Evolutionary conservation across 306 rosid species (phyloP).

Genomic region (Glycyrrhiza uralensis): DNA sequence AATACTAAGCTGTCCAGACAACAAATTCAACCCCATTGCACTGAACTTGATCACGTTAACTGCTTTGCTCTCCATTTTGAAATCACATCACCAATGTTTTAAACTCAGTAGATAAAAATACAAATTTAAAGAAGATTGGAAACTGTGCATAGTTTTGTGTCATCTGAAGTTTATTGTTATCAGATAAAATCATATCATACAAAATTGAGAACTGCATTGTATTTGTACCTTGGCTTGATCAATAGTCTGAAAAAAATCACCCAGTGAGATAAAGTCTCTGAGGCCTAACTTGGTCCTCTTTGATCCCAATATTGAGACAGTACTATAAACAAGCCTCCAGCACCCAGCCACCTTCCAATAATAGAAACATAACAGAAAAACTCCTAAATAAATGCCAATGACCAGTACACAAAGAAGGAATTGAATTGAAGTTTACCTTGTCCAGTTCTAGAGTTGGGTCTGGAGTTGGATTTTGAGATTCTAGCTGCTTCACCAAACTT

Average conservation of each 20-base stretch:
- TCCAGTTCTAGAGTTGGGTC: constrained; percentile 56
- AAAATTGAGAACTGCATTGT: not conserved
- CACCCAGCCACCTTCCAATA: constrained; percentile 56
- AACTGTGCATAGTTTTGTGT: not conserved
- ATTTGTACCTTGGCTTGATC: constrained; percentile 60
- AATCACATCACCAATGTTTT: constrained; percentile 24
- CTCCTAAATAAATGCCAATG: not conserved
- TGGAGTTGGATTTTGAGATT: constrained; percentile 75
- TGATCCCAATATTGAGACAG: constrained; percentile 74
- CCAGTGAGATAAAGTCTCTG: constrained; percentile 78
- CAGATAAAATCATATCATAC: not conserved
- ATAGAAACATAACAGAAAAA: not conserved
- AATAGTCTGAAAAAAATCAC: constrained; percentile 69
- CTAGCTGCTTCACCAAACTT: constrained; percentile 58
- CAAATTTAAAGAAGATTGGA: not conserved
- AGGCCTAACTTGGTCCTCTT: constrained; percentile 86
- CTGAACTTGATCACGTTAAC: constrained; percentile 73
- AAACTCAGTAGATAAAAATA: constrained; percentile 15
- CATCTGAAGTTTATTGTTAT: not conserved
- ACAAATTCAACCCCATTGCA: constrained; percentile 60
- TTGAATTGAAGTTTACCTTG: constrained; percentile 46
- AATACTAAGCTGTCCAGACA: constrained; percentile 66
- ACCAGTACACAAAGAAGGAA: not conserved
- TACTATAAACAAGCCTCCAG: constrained; percentile 83
- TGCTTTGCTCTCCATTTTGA: constrained; percentile 78